These are phyloP conservation scores for Ophiocordyceps camponoti-floridani DNA, from an alignment of 2,329 filamentous ascomycete genomes.

Conservation along the genomic window DNA sequence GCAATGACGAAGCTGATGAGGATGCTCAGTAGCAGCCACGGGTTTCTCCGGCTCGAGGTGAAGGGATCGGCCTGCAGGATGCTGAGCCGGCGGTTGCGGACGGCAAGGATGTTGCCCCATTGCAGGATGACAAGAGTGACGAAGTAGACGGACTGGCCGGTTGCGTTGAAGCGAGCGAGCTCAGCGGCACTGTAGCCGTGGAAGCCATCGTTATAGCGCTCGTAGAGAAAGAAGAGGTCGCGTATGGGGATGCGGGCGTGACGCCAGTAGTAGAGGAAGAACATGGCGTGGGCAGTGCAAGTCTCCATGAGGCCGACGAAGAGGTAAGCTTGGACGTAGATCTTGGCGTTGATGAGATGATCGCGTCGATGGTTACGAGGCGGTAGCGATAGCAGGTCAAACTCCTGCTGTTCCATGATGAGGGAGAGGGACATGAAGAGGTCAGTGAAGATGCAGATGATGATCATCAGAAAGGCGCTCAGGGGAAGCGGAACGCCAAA, in stretches of 20 bases:
- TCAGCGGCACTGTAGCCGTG: conserved; percentile 26
- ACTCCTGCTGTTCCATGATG: conserved; percentile 38
- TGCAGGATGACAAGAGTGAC: conserved; percentile 34
- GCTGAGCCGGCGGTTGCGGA: conserved; percentile 32
- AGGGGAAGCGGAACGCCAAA: conserved; percentile 33
- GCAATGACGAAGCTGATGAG: conserved; percentile 29
- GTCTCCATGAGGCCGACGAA: conserved; percentile 34
- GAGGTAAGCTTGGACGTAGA: conserved; percentile 32
- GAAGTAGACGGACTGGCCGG: conserved; percentile 34
- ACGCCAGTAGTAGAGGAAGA: conserved; percentile 32
- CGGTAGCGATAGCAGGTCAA: conserved; percentile 29
- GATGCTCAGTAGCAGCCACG: conserved; percentile 27
- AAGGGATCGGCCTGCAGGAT: conserved; percentile 33
- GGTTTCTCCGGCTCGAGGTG: conserved; percentile 26
- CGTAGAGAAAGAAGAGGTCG: conserved; percentile 30
- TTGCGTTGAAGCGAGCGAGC: conserved; percentile 27
- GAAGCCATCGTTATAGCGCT: conserved; percentile 27
- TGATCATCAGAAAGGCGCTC: conserved; percentile 37
- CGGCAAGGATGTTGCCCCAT: conserved; percentile 32
- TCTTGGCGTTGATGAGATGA: conserved; percentile 31
- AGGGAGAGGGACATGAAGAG: conserved; percentile 30
- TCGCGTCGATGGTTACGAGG: conserved; percentile 30
- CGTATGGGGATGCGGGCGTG: conserved; percentile 26
- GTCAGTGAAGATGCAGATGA: conserved; percentile 38
- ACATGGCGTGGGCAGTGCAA: conserved; percentile 30